Evolutionary conservation across 2,329 filamentous ascomycete genomes (phyloP), one percentile per base, ranked within the genome.

Genomic region (Neofusicoccum cordaticola): DNA sequence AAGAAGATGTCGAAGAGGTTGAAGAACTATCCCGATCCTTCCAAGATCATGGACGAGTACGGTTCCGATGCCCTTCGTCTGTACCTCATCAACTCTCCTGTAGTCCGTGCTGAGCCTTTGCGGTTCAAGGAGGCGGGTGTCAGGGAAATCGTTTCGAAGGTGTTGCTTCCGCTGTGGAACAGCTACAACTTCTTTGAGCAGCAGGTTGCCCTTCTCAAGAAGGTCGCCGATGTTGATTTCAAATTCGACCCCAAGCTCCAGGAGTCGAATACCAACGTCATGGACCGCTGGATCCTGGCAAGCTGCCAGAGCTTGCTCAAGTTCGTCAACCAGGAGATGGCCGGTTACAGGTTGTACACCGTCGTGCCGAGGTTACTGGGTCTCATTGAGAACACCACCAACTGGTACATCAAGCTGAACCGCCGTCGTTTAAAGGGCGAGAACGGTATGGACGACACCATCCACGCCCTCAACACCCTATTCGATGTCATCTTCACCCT

Each of bases 1-100:
- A 97, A 97, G 83, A 98, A 98, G 83, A 98, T 98, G 94, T 97
- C 93, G 6, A 98, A 98, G 80, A 88, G 94, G 62, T 83, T 97
- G 65, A 96, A 97, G 82, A 98, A 98, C 79, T 98, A 97, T 77
- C 94, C 94, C 0, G 93, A 97, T 72, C 94, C 94, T 11, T 82
- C 82, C 64, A 81, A 92, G 60, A 87, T 98, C 69, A 95, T 97
- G 84, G 81, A 90, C 65, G 90, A 90, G 73, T 96, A 96, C 75
- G 94, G 94, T 19, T 93, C 93, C 1, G 94, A 98, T 79, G 93
- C 94, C 35, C 86, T 98, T 57, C 89, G 94, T 63, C 84, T 98
- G n/a, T 97, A 97, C 74, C 85, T 98, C 73, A 97, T 97, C 80
- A 97, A 97, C 79, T 97, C 93, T 0, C 94, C 94, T 0, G 94